These are phyloP conservation scores for Alternaria gansuensis DNA, from an alignment of 2,329 filamentous ascomycete genomes.

Conservation along the genomic window DNA sequence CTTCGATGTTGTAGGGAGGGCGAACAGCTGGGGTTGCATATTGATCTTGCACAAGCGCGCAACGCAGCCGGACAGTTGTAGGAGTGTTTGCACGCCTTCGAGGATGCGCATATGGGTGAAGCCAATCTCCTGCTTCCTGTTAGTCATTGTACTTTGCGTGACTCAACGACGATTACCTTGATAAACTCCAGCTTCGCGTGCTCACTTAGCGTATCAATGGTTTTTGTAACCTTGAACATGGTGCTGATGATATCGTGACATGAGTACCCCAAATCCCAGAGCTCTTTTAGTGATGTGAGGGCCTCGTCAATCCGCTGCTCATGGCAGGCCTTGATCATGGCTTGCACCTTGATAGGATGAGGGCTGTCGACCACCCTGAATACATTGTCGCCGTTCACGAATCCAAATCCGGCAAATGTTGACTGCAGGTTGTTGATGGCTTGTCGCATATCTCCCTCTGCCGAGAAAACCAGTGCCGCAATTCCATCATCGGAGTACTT, in stretches of 20 bases:
- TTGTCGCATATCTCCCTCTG: constrained; percentile 98
- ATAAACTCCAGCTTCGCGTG: constrained; percentile 97
- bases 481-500: constrained; percentile 92
- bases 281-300: constrained; percentile 83
- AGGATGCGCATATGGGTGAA: constrained; percentile 99
- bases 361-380: constrained; percentile 97
- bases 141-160: constrained; percentile 1
- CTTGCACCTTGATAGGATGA: constrained; percentile 97
- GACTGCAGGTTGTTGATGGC: constrained; percentile 98
- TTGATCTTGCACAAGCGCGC: constrained; percentile 93
- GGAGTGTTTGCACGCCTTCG: constrained; percentile 94
- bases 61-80: constrained; percentile 92
- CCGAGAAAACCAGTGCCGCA: constrained; percentile 94
- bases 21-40: constrained; percentile 89
- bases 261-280: constrained; percentile 97
- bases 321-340: constrained; percentile 97
- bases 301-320: constrained; percentile 90
- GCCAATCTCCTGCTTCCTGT: constrained; percentile 74
- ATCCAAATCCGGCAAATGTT: constrained; percentile 90
- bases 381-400: constrained; percentile 97
- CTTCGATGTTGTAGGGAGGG: constrained; percentile 45
- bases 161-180: constrained; percentile 57
- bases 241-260: constrained; percentile 98
- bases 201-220: constrained; percentile 88
- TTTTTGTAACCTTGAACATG: constrained; percentile 99